phyloP scores from a whole-genome alignment of 495 filamentous ascomycete genomes.

The Arthonia radiata region DNA sequence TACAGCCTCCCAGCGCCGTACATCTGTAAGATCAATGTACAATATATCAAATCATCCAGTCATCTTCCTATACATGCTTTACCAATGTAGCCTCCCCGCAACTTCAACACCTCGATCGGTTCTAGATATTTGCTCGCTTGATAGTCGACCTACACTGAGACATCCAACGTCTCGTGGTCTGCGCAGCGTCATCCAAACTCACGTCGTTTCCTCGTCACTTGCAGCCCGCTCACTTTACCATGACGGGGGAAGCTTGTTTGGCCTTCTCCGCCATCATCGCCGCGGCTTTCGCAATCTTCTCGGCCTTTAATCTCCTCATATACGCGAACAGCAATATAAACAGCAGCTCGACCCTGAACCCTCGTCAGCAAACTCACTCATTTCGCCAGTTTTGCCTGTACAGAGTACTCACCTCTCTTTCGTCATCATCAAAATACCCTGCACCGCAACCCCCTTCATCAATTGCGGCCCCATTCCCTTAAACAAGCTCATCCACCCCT shows the following conservation, averaged over 20 bases:
- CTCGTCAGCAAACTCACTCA: conserved; percentile 11
- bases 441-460: conserved; percentile 74
- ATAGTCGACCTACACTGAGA: no score
- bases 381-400: conserved; percentile 5
- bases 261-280: conserved; percentile 28
- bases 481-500: conserved; percentile 62
- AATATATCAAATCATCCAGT: no score
- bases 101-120: no score
- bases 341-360: conserved; percentile 55
- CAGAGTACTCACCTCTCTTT: conserved; percentile 58
- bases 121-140: no score
- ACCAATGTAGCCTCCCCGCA: no score
- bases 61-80: no score
- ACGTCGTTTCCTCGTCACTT: no score
- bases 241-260: no score
- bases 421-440: conserved; percentile 96
- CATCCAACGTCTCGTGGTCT: conserved; percentile 2
- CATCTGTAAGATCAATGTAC: no score
- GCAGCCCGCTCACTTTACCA: no score
- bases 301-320: conserved; percentile 38
- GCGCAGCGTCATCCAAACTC: conserved; percentile 3
- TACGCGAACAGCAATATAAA: conserved; percentile 77
- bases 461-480: conserved; percentile 95
- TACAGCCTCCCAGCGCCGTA: no score
- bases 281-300: conserved; percentile 45